Evolutionary conservation across 1,139 yeast genomes (phyloP).

Genomic region (Yamadazyma aaseri): DNA sequence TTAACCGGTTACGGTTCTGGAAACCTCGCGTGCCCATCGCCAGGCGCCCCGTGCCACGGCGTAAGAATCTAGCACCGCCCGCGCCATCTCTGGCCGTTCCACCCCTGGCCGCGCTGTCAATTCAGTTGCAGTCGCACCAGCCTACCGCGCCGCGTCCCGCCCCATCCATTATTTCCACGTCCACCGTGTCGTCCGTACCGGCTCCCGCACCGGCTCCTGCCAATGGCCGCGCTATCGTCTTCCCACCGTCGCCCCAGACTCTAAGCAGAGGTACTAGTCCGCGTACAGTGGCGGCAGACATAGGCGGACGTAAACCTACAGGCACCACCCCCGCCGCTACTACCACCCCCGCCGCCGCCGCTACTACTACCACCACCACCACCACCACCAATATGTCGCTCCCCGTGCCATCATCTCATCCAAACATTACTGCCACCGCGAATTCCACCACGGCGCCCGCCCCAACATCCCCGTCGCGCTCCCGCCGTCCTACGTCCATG

Average conservation of each 20-base stretch:
- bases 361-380: neutral
- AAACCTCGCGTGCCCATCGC: constrained; percentile 22
- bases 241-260: too few species aligned
- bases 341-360: neutral
- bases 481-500: constrained; percentile 1
- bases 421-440: neutral
- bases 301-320: constrained; percentile 1
- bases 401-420: neutral
- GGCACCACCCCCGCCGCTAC: too few species aligned
- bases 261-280: constrained; percentile 14
- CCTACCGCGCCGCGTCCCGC: too few species aligned
- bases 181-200: too few species aligned
- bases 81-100: too few species aligned
- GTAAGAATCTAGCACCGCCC: too few species aligned
- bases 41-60: neutral
- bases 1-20: constrained; percentile 45
- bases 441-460: neutral
- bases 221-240: too few species aligned
- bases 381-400: neutral
- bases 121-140: too few species aligned
- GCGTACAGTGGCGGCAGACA: constrained; percentile 13
- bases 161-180: too few species aligned
- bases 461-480: neutral
- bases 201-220: too few species aligned
- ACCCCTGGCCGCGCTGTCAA: too few species aligned